Evolutionary conservation across 164 flowering plant species (phyloP), one percentile per base, ranked within the genome.

Genomic region (Euptelea pleiosperma): DNA sequence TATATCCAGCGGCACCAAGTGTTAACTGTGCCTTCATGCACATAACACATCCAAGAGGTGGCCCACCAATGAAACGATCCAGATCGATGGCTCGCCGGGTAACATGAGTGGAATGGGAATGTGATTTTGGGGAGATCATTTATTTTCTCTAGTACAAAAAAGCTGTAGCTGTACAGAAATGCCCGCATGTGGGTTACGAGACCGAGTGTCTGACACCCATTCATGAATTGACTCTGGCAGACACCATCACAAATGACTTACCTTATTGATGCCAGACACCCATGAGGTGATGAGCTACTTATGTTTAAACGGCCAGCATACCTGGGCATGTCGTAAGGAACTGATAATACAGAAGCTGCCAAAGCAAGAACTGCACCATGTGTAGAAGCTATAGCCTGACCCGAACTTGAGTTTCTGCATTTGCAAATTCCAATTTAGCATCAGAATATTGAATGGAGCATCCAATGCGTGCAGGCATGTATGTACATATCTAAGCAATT

Each of bases 281-380:
- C n/a, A n/a, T n/a, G n/a, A n/a, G n/a, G n/a, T n/a, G 14, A 46
- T 21, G 4, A 6, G 28, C 25, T 14, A 46, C 14, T 41, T 41
- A 42, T 41, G 14, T 29, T 46, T 28, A 15, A 62, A 36, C n/a
- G 31, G 8, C 11, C 31, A 5, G 14, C 46, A 60, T 58, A 93
- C 99, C 99, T 87, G 61, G 99, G 94, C 87, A 93, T 93, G 65
- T 93, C 99, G 67, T 93, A 90, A 34, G 99, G 97, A 55, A 89
- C 92, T 34, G 99, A 93, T 47, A 93, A 66, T 16, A 87, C 92
- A 52, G 85, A 86, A 68, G 99, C 99, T 52, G 81, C 87, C 80
- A 93, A 77, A 65, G 97, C 97, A 68, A 93, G 90, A 61, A 93
- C 89, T 42, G 81, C 77, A 52, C 99, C 99, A 74, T 93, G 99